Percentiles rank a stretch among this genome's conserved stretches.
Conservation (phyloP, 495 filamentous ascomycete species). For the Penicillium flavigenum region DNA sequence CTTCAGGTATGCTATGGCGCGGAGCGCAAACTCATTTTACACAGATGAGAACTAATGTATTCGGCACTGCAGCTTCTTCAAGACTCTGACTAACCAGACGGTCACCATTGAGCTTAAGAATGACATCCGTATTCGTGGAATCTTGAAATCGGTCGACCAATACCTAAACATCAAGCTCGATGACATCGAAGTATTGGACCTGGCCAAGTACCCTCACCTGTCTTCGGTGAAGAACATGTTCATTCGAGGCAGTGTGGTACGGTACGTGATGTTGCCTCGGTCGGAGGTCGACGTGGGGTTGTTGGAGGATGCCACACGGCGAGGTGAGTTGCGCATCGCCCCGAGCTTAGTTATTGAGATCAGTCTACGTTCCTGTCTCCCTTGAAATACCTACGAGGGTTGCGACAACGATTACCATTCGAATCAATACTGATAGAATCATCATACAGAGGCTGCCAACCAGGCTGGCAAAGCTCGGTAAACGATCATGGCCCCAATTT, state of each 20-base stretch:
- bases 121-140: slow-evolving; percentile 92
- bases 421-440: slow-evolving; percentile 15
- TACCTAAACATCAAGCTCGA: slow-evolving; percentile 99
- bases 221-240: slow-evolving; percentile 98
- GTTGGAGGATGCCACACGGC: slow-evolving; percentile 91
- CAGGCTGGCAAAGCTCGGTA: slow-evolving; percentile 51
- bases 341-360: neutral
- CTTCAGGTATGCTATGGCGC: slow-evolving; percentile 39
- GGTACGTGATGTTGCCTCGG: slow-evolving; percentile 91
- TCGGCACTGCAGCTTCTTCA: slow-evolving; percentile 80
- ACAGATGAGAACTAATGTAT: neutral
- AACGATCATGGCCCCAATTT: slow-evolving; percentile 19
- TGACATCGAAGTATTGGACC: slow-evolving; percentile 86
- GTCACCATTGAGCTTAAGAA: slow-evolving; percentile 98
- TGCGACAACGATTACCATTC: neutral
- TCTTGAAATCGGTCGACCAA: slow-evolving; percentile 94
- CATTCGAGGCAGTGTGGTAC: slow-evolving; percentile 92
- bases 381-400: neutral
- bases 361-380: neutral
- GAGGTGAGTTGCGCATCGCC: slow-evolving; percentile 59
- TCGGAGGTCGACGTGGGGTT: slow-evolving; percentile 83
- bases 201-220: slow-evolving; percentile 89
- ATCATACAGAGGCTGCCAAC: slow-evolving; percentile 49
- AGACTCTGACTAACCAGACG: slow-evolving; percentile 96
- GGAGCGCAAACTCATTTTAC: slow-evolving; percentile 5